Conservation (phyloP, 805 yeast species). For the Nakazawaea wyomingensis region DNA sequence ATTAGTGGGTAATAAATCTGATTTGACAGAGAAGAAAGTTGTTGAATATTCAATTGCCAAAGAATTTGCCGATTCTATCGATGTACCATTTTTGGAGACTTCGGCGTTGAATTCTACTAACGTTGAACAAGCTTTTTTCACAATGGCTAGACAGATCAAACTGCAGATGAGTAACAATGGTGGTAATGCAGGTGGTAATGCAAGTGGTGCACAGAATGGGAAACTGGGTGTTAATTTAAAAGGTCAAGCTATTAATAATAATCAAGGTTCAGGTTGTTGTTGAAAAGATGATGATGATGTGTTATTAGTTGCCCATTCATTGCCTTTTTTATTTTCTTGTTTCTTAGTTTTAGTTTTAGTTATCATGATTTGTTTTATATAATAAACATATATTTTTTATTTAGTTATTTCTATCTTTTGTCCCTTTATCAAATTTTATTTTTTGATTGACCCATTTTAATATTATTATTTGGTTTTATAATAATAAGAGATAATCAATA, state of each 20-base stretch:
- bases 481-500: too few relatives aligned
- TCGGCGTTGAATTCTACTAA: slow-evolving; percentile 92
- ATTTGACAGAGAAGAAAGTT: slow-evolving; percentile 86
- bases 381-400: too few relatives aligned
- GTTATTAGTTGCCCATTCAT: neutral
- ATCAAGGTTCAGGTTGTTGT: slow-evolving; percentile 45
- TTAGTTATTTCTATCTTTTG: too few relatives aligned
- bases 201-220: slow-evolving; percentile 26
- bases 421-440: too few relatives aligned
- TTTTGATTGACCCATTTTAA: too few relatives aligned
- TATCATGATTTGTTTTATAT: too few relatives aligned
- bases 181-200: slow-evolving; percentile 36
- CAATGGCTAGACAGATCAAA: slow-evolving; percentile 98
- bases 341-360: too few relatives aligned
- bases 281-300: slow-evolving; percentile 17
- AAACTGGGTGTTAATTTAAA: slow-evolving; percentile 68
- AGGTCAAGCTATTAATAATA: slow-evolving; percentile 53
- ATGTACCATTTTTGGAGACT: slow-evolving; percentile 93
- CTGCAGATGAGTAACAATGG: slow-evolving; percentile 76
- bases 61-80: slow-evolving; percentile 94
- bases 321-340: too few relatives aligned
- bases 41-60: slow-evolving; percentile 95
- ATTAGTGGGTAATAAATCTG: slow-evolving; percentile 95
- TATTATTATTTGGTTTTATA: too few relatives aligned
- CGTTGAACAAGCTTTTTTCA: slow-evolving; percentile 96